Conservation (phyloP, 2,329 filamentous ascomycete genomes). For the Aureobasidium sp. region DNA sequence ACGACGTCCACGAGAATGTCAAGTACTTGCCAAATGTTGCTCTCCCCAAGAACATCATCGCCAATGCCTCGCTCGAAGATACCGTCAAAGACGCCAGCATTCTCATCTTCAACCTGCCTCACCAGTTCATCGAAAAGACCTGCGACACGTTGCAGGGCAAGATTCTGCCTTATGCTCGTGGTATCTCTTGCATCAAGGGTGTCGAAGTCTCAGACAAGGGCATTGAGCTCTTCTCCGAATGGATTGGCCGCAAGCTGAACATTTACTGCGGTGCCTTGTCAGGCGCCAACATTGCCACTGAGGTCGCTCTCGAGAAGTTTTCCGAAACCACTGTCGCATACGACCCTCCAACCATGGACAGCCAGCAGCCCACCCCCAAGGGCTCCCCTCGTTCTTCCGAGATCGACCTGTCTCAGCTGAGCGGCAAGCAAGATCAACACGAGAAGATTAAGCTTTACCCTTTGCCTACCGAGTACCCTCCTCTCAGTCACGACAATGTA, state of each 20-base stretch:
- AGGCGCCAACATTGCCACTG: slow-evolving; percentile 90
- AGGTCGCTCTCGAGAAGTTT: slow-evolving; percentile 93
- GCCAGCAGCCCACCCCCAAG: slow-evolving; percentile 58
- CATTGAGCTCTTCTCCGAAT: slow-evolving; percentile 86
- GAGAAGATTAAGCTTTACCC: slow-evolving; percentile 64
- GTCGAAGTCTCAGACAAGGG: slow-evolving; percentile 84
- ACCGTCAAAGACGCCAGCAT: slow-evolving; percentile 79
- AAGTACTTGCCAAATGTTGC: slow-evolving; percentile 91
- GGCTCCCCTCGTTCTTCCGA: slow-evolving; percentile 43
- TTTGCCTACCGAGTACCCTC: slow-evolving; percentile 72
- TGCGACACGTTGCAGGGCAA: slow-evolving; percentile 79
- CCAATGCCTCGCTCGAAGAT: slow-evolving; percentile 71
- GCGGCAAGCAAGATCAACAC: slow-evolving; percentile 43
- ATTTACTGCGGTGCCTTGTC: slow-evolving; percentile 97
- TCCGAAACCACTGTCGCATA: slow-evolving; percentile 97
- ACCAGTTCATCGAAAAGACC: slow-evolving; percentile 87
- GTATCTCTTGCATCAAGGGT: slow-evolving; percentile 97
- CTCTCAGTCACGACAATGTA: slow-evolving; percentile 76
- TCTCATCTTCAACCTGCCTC: slow-evolving; percentile 90
- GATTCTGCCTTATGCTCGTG: slow-evolving; percentile 83
- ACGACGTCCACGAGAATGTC: slow-evolving; percentile 87
- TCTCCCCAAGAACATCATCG: slow-evolving; percentile 73
- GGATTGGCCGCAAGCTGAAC: slow-evolving; percentile 79
- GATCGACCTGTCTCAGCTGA: slow-evolving; percentile 20
- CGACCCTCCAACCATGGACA: slow-evolving; percentile 84